Percentiles rank a stretch among this genome's conserved stretches.
phyloP scores from a whole-genome alignment of 2,329 filamentous ascomycete genomes.

The Fusarium sp. region DNA sequence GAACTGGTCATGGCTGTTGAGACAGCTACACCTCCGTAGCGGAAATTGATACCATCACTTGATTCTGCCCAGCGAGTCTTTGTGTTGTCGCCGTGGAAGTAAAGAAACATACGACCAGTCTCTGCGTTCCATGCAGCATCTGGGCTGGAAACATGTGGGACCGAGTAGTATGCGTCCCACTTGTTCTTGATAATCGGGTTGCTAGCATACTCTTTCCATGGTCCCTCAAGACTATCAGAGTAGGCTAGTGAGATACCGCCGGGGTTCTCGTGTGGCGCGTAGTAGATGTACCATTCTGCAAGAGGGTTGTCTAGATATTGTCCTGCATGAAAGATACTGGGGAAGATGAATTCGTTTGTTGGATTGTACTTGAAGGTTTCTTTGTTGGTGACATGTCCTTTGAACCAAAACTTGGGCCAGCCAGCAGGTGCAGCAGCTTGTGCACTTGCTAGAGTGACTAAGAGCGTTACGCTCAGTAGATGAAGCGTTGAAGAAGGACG shows the following conservation, averaged over 20 bases:
- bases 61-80: slow-evolving; percentile 27
- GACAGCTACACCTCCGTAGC: slow-evolving; percentile 33
- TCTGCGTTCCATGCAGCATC: slow-evolving; percentile 23
- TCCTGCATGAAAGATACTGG: slow-evolving; percentile 42
- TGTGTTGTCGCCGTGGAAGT: slow-evolving; percentile 27
- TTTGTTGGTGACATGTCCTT: slow-evolving; percentile 41
- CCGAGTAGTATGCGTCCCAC: slow-evolving; percentile 21
- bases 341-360: slow-evolving; percentile 45
- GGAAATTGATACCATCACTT: slow-evolving; percentile 13
- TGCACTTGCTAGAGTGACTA: not conserved
- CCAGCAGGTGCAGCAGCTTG: slow-evolving; percentile 25
- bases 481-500: not conserved
- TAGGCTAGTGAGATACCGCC: slow-evolving; percentile 42
- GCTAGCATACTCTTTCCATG: slow-evolving; percentile 17
- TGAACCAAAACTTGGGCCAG: slow-evolving; percentile 39
- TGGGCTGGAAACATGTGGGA: slow-evolving; percentile 31
- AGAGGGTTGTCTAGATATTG: slow-evolving; percentile 30
- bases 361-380: slow-evolving; percentile 39
- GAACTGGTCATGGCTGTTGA: slow-evolving; percentile 40
- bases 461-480: not conserved
- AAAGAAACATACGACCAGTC: slow-evolving; percentile 10
- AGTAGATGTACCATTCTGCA: slow-evolving; percentile 45
- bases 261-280: slow-evolving; percentile 45
- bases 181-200: slow-evolving; percentile 24
- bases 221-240: slow-evolving; percentile 29